Conservation (phyloP, 768 basidiomycete genomes). For the Mycena chlorophos region DNA sequence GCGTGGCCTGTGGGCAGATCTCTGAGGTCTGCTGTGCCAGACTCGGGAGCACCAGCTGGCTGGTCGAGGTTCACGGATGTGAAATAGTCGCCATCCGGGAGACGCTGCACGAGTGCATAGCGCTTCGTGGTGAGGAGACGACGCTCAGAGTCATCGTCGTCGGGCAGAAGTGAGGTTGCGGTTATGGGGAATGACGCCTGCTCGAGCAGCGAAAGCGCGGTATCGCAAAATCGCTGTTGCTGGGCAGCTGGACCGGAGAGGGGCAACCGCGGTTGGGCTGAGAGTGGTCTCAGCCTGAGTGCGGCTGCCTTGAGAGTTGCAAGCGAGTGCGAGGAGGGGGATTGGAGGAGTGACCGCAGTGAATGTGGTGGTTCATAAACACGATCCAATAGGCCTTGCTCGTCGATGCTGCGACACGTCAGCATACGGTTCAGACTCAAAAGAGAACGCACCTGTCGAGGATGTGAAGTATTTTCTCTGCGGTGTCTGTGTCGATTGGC, state of each 20-base stretch:
- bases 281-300: slow-evolving; percentile 65
- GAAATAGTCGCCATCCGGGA: slow-evolving; percentile 80
- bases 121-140: slow-evolving; percentile 39
- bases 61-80: slow-evolving; percentile 59
- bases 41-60: slow-evolving; percentile 30
- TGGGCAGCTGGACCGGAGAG: slow-evolving; percentile 64
- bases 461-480: slow-evolving; percentile 58
- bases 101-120: slow-evolving; percentile 78
- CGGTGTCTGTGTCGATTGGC: slow-evolving; percentile 43
- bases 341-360: slow-evolving; percentile 41
- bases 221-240: slow-evolving; percentile 72
- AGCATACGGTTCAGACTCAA: neutral
- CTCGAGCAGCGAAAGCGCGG: slow-evolving; percentile 70
- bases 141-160: slow-evolving; percentile 22
- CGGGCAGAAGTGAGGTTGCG: slow-evolving; percentile 43
- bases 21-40: slow-evolving; percentile 41
- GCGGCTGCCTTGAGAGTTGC: slow-evolving; percentile 64
- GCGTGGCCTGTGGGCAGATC: slow-evolving; percentile 64
- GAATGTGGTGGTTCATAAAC: slow-evolving; percentile 59
- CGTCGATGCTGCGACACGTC: slow-evolving; percentile 53
- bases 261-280: slow-evolving; percentile 63
- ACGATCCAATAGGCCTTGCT: slow-evolving; percentile 77
- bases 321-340: slow-evolving; percentile 49
- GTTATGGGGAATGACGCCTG: slow-evolving; percentile 59
- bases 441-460: slow-evolving; percentile 53